Evolutionary conservation across 345 rosid genomes (phyloP), one percentile per base, ranked within the genome.

Genomic region (Murraya koenigii): DNA sequence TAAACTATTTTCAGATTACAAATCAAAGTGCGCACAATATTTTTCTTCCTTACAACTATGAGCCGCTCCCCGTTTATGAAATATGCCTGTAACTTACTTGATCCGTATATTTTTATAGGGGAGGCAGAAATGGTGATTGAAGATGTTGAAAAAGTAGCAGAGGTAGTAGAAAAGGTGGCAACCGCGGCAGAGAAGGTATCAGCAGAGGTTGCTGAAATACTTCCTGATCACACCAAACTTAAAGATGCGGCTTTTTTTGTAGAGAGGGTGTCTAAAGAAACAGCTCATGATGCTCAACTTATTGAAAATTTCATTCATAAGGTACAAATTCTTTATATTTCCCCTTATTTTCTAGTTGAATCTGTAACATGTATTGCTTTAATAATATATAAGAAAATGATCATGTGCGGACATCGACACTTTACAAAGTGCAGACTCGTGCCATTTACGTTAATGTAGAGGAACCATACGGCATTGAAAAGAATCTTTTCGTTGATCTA

Each of bases 221-320:
- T 93, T 44, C 90, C 94, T 0, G 89, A 84, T 23, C 73, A 88
- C 66, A 83, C 80, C 47, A 88, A 87, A 76, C 84, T 90, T 3
- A 88, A 90, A 80, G 81, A 89, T 55, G 86, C 87, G 10, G 98
- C 92, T 64, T 4, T 87, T 77, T 66, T 82, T 39, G 77, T 87
- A 0, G 91, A 94, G 79, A 84, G 81, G 49, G 78, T 85, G 66
- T 89, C 97, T 0, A 86, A 94, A 75, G 88, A 71, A 78, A 72
- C 93, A 25, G 94, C 90, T 17, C 86, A 89, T 1, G 93, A 92
- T 52, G 97, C 95, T 69, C 90, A 84, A 13, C 20, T 74, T 25
- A 82, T 94, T 0, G 41, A 69, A 14, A 81, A 82, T 38, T 61
- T 92, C 76, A 69, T 90, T 81, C 97, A 86, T 63, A 85, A 92